These are phyloP conservation scores for Phytopythium litorale DNA, from an alignment of 352 stramenopile species.

Conservation along the genomic window DNA sequence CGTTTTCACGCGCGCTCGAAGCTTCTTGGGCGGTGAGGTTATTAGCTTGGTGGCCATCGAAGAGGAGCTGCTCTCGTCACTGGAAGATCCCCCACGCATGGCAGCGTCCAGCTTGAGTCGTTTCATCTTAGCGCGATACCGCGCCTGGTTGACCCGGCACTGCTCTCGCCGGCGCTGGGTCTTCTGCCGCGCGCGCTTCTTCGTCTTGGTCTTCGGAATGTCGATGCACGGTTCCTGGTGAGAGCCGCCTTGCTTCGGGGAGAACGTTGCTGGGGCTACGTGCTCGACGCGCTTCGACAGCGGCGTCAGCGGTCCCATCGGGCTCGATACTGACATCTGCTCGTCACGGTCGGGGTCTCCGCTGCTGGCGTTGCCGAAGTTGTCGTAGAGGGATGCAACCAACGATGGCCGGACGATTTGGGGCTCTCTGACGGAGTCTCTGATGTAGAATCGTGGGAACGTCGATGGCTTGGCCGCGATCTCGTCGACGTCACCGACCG, in stretches of 20 bases:
- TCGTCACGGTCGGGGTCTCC: neutral
- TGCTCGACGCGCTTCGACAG: neutral
- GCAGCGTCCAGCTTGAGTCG: neutral
- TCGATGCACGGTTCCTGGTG: neutral
- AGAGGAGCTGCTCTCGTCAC: neutral
- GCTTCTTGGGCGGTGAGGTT: conserved; percentile 5
- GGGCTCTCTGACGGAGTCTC: neutral
- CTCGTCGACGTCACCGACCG: neutral
- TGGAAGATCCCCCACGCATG: neutral
- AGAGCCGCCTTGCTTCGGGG: neutral
- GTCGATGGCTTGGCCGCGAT: no score
- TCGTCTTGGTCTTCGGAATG: neutral
- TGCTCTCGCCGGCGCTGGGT: conserved; percentile 25
- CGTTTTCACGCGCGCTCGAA: conserved; percentile 19
- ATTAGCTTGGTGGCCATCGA: neutral
- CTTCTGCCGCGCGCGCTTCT: conserved; percentile 24
- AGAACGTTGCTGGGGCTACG: neutral
- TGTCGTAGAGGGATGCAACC: neutral
- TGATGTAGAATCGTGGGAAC: neutral
- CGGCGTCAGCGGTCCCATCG: neutral
- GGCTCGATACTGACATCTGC: no score
- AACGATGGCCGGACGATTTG: neutral
- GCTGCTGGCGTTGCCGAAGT: neutral
- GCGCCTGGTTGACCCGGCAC: conserved; percentile 27
- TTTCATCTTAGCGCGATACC: conserved; percentile 22